These are phyloP conservation scores for Coffea canephora DNA, from an alignment of 257 asterid species.

Conservation along the genomic window DNA sequence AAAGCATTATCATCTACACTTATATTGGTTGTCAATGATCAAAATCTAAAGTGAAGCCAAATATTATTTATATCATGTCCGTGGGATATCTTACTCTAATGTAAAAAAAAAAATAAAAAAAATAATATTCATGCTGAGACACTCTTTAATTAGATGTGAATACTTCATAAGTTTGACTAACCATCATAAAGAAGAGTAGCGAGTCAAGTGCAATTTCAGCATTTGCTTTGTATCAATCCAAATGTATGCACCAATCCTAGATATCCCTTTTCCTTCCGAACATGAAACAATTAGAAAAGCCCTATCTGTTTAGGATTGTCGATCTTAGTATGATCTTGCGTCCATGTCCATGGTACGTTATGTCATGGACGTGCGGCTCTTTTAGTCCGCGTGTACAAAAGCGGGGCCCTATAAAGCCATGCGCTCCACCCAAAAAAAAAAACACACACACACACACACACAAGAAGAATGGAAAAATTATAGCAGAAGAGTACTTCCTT, in stretches of 20 bases:
- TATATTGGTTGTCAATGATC: neutral
- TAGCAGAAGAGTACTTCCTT: slow-evolving; percentile 7
- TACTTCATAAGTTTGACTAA: neutral
- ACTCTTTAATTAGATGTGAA: too few relatives aligned
- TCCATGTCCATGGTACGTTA: neutral
- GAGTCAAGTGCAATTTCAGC: neutral
- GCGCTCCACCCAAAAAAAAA: slow-evolving; percentile 31
- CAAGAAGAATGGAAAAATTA: too few relatives aligned
- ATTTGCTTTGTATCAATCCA: neutral
- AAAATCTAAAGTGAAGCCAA: neutral
- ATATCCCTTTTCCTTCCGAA: too few relatives aligned
- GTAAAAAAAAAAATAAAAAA: too few relatives aligned
- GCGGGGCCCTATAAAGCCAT: slow-evolving; percentile 47
- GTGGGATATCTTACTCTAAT: too few relatives aligned
- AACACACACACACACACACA: too few relatives aligned
- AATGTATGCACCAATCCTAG: neutral
- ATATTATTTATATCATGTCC: neutral
- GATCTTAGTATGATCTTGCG: neutral
- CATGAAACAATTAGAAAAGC: neutral
- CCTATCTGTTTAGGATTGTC: too few relatives aligned
- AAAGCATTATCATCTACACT: too few relatives aligned
- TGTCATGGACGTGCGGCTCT: slow-evolving; percentile 31
- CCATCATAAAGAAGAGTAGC: too few relatives aligned
- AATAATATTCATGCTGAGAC: too few relatives aligned
- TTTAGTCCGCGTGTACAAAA: slow-evolving; percentile 51